Percentiles rank a stretch among this genome's conserved stretches.
Evolutionary conservation across 768 basidiomycete species (phyloP).

Genomic region (Rhodotorula toruloides): DNA sequence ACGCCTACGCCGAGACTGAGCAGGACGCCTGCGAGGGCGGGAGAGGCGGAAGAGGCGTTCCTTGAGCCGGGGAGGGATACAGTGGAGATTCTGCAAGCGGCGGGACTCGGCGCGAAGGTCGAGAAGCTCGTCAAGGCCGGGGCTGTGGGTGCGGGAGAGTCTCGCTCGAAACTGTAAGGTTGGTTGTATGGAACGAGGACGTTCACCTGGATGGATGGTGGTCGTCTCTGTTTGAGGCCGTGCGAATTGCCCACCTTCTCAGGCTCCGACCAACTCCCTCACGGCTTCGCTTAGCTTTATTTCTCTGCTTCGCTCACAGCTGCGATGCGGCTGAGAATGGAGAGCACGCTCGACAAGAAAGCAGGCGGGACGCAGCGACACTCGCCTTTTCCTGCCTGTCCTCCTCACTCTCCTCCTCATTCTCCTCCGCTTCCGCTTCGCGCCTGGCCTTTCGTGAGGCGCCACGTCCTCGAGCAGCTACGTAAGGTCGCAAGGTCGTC

Average conservation of each 20-base stretch:
- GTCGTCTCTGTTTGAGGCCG: too few species aligned
- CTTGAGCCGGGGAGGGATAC: constrained; percentile 22
- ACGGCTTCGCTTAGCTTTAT: too few species aligned
- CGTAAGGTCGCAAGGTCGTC: constrained; percentile 56
- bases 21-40: background rate
- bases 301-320: too few species aligned
- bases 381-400: constrained; percentile 5
- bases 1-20: constrained; percentile 13
- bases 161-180: too few species aligned
- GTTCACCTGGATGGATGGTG: too few species aligned
- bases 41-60: background rate
- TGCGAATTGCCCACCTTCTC: too few species aligned
- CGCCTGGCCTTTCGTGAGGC: constrained; percentile 55
- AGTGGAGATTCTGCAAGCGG: constrained; percentile 7
- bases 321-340: too few species aligned
- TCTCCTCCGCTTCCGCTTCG: constrained; percentile 56
- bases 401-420: background rate
- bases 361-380: constrained; percentile 28
- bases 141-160: too few species aligned
- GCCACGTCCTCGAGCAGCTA: constrained; percentile 55
- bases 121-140: background rate
- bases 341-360: constrained; percentile 50
- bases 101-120: constrained; percentile 7
- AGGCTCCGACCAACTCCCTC: too few species aligned
- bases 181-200: too few species aligned